Percentiles rank a stretch among this genome's conserved stretches.
Conservation (phyloP, 1,284 basidiomycete species). For the Trametes pubescens region DNA sequence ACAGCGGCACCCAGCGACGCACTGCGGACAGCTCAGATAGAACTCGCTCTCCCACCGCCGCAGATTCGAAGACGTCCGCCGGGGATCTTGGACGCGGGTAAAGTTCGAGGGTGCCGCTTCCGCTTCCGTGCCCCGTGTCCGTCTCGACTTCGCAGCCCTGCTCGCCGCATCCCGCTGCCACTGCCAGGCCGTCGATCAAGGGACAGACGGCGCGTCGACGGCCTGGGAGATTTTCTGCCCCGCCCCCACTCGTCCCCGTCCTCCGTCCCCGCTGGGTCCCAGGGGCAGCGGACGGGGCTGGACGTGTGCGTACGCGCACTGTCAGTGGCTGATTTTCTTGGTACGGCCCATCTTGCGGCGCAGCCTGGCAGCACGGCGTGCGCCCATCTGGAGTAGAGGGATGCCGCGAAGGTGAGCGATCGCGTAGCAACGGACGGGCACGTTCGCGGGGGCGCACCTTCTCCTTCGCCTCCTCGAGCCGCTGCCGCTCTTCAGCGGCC, state of each 20-base stretch:
- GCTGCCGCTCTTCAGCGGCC: constrained; percentile 72
- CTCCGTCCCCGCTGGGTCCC: background rate
- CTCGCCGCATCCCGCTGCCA: background rate
- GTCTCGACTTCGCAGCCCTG: background rate
- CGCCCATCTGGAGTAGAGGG: constrained; percentile 75
- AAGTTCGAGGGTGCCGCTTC: background rate
- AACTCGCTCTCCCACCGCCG: constrained; percentile 2
- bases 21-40: constrained; percentile 9
- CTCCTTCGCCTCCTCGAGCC: constrained; percentile 76
- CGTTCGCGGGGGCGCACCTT: constrained; percentile 53
- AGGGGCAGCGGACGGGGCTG: constrained; percentile 7
- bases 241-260: too few relatives aligned
- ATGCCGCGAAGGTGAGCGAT: constrained; percentile 14
- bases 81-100: background rate
- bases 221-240: constrained; percentile 1
- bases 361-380: constrained; percentile 74
- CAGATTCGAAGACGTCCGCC: background rate
- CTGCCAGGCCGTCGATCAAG: background rate
- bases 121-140: background rate
- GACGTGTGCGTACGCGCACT: background rate
- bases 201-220: background rate
- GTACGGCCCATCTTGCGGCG: constrained; percentile 74
- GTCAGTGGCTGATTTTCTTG: constrained; percentile 79
- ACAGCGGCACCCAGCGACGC: background rate
- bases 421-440: constrained; percentile 21